Evolutionary conservation across 176 grass and related monocot genomes (phyloP), one percentile per base, ranked within the genome.

Genomic region (Thinopyrum elongatum): DNA sequence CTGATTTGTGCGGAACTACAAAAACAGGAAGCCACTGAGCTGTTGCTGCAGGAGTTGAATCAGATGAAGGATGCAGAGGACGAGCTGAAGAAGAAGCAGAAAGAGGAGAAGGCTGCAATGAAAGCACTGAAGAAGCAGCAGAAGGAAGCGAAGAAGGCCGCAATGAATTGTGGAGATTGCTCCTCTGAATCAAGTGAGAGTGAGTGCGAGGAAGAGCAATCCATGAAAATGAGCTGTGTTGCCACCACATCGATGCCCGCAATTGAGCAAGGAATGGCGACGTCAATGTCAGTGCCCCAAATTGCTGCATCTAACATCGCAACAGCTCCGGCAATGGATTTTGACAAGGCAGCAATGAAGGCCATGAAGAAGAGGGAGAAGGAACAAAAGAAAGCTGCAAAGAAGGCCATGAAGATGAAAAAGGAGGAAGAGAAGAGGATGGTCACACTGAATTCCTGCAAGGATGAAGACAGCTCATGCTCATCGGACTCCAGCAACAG

Each of bases 361-460:
- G 86, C 91, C 38, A 86, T 88, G 65, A 95, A 91, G 72, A 92
- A 91, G 92, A 77, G 85, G 72, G 91, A 82, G 71, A 86, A 87
- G 39, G 85, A 94, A 42, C 86, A 88, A 7, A 90, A 89, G 80
- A 88, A 94, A 87, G 86, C 87, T 4, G 87, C 62, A n/a, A 92
- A 89, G 44, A 90, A 70, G 65, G 81, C 49, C 7, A 82, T 79
- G 59, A 95, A 86, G 85, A 83, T 86, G 78, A 77, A 90, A 67
- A 90, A 86, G 72, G 74, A 94, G 72, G 61, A 90, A 74, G 78
- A 84, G 33, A 85, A 73, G 76, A 78, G 74, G 47, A 87, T 71
- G 79, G 26, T 81, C 25, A 80, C 69, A 4, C 57, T 70, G 61
- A 80, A 72, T 31, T 31, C 30, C 35, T 77, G 83, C 73, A 79